Evolutionary conservation across 169 alveolate species (phyloP).

Genomic region (Theileria parva): DNA sequence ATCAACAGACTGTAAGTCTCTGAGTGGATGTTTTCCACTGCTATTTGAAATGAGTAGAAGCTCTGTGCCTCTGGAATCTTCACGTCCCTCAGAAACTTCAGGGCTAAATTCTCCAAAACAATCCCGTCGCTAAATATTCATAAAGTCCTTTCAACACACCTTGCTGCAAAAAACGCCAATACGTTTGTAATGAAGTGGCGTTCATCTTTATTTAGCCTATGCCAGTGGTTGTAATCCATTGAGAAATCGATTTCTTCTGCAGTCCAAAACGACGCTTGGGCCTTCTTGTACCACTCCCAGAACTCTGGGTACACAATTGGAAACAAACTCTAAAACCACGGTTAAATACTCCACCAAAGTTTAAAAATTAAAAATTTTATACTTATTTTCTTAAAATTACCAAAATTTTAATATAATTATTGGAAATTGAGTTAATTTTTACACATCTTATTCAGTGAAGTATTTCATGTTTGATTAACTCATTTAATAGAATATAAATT

Average conservation of each 20-base stretch:
- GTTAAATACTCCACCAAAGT: neutral
- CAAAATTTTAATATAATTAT: too few species aligned
- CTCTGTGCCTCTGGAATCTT: slow-evolving; percentile 96
- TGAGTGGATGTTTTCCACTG: slow-evolving; percentile 98
- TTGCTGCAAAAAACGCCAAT: slow-evolving; percentile 96
- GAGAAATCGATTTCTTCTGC: slow-evolving; percentile 97
- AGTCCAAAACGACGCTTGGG: slow-evolving; percentile 98
- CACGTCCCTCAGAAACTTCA: slow-evolving; percentile 91
- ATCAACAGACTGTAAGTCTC: slow-evolving; percentile 93
- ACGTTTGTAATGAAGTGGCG: slow-evolving; percentile 93
- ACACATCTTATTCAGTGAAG: neutral
- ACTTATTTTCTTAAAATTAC: neutral
- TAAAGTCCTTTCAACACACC: slow-evolving; percentile 17
- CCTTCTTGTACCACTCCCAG: slow-evolving; percentile 97
- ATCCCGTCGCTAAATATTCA: slow-evolving; percentile 91
- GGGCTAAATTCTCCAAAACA: slow-evolving; percentile 96
- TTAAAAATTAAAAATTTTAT: too few species aligned
- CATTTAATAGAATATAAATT: neutral
- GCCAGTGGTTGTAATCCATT: slow-evolving; percentile 95
- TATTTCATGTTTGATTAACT: neutral
- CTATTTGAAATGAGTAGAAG: slow-evolving; percentile 96
- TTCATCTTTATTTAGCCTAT: slow-evolving; percentile 84
- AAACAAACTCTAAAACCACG: slow-evolving; percentile 54
- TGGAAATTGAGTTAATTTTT: neutral
- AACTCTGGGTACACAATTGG: slow-evolving; percentile 89